Base-by-base conservation (phyloP, 1,139 yeast species). In the Debaryomyces robertsiae region DNA sequence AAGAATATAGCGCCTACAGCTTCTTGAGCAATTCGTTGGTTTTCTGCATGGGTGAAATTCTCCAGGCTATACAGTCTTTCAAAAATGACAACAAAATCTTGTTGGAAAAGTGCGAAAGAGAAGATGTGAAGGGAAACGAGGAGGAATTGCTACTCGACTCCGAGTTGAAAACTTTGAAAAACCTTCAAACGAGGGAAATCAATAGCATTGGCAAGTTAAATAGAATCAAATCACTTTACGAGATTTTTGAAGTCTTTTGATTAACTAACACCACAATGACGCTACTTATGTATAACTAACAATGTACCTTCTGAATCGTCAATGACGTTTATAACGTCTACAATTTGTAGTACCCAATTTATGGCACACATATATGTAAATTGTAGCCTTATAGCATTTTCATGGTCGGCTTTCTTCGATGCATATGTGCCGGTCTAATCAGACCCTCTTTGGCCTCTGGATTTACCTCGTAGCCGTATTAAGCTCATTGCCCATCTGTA, bases 111-210 rank as follows among this genome's bases (percentile, higher is more conserved):
- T 81, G 91, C 44, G 85, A 84, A 47, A 77, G 98, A 61, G 95
- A 86, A 46, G 98, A 93, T 58, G 97, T 93, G 24, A 81, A 80
- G 55, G 95, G 94, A 1, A 79, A 79, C 48, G 96, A 89, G 58
- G 79, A 78, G 25, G 88, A 85, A 52, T 73, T 85, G 45, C 67
- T 93, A 39, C 69, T 90, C 37, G 83, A 84, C 9, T 77, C 84
- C 38, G 98, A 93, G 60, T 69, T 87, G 49, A 75, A 79, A 45
- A 91, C 86, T 46, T 69, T 90, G 52, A 79, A 79, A 45, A 70
- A 71, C 49, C 73, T 87, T 48, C 82, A 79, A 46, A 74, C 71
- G 23, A 63, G 80, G 41, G 89, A 84, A 55, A 62, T 79, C 42
- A 66, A 68, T 31, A 72, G 77, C 38, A 59, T 79, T 36, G 79